These are phyloP conservation scores for Exobasidium cylindrosporum DNA, from an alignment of 1,284 basidiomycete genomes.

Conservation along the genomic window DNA sequence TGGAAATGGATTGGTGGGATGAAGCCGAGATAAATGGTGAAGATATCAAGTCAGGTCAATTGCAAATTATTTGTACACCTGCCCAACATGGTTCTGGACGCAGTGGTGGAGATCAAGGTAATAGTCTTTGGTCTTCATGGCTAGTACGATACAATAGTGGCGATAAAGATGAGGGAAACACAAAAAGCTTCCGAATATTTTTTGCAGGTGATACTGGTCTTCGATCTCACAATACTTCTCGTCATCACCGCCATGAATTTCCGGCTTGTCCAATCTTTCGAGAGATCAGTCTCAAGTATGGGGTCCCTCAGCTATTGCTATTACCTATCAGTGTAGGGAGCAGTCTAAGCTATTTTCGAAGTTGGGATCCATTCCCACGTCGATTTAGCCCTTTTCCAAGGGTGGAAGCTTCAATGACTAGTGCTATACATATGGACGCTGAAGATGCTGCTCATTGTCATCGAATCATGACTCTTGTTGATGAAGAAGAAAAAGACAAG, in stretches of 20 bases:
- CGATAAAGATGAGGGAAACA: not conserved
- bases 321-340: slow-evolving; percentile 48
- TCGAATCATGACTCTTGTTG: slow-evolving; percentile 17
- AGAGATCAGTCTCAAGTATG: slow-evolving; percentile 33
- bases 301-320: slow-evolving; percentile 36
- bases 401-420: slow-evolving; percentile 28
- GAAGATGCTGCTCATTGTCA: slow-evolving; percentile 36
- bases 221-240: slow-evolving; percentile 28
- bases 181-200: slow-evolving; percentile 32
- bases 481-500: slow-evolving; percentile 13
- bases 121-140: slow-evolving; percentile 49
- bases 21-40: slow-evolving; percentile 20
- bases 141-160: slow-evolving; percentile 34
- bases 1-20: slow-evolving; percentile 53
- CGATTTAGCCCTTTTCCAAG: slow-evolving; percentile 35
- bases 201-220: slow-evolving; percentile 52
- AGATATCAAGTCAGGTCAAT: not conserved
- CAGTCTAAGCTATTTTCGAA: slow-evolving; percentile 29
- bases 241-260: slow-evolving; percentile 18
- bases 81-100: slow-evolving; percentile 52
- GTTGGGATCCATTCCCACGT: slow-evolving; percentile 43
- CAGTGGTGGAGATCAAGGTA: slow-evolving; percentile 32
- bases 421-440: slow-evolving; percentile 43
- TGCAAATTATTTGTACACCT: slow-evolving; percentile 42
- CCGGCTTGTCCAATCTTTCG: slow-evolving; percentile 46